Base-by-base conservation (phyloP, 805 yeast species). In the Kuraishia piskuri region DNA sequence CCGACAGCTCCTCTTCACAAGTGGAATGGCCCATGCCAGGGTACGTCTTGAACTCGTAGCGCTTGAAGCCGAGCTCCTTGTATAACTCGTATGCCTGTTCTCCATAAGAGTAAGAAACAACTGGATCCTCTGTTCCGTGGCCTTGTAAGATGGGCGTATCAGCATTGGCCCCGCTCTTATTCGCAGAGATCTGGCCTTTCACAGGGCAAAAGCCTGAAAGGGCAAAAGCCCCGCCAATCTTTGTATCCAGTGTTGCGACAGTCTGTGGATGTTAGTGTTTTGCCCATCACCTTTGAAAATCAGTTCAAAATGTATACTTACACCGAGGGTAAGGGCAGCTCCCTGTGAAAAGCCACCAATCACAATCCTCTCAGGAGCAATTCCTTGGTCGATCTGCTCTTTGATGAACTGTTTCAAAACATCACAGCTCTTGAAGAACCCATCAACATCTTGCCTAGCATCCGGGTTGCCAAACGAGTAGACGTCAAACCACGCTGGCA, bases 271-370 rank as follows among this genome's bases (percentile, higher is more conserved):
- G 7, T 8, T 10, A 21, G 31, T 40, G 19, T 31, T 23, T 37
- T 37, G 25, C 21, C 25, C 17, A 26, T 49, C 36, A 19, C 9
- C 20, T n/a, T 26, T 21, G 17, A 8, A 10, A 36, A 9, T 10
- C 14, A 20, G 10, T 8, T 26, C 40, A 12, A 8, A 14, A 10
- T 8, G 20, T 12, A 24, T 37, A 53, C 65, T 20, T 53, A 61
- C 63, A 2, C 88, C 89, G 55, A 88, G 70, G 1, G 94, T 71
- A 10, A 92, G 56, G 1, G 96, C 90, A 50, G 90, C 95, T 53
- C 99, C 99, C 70, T 94, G 99, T 3, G 95, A 86, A 65, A 94
- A 94, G 0, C 99, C 99, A 37, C 98, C 98, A 54, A 94, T 73
- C n/a, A 94, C 72, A 49, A 94, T 86, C 52, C 86, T 79, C 19